Evolutionary conservation across 2,329 filamentous ascomycete genomes (phyloP).

Genomic region (Neobulgaria alba): DNA sequence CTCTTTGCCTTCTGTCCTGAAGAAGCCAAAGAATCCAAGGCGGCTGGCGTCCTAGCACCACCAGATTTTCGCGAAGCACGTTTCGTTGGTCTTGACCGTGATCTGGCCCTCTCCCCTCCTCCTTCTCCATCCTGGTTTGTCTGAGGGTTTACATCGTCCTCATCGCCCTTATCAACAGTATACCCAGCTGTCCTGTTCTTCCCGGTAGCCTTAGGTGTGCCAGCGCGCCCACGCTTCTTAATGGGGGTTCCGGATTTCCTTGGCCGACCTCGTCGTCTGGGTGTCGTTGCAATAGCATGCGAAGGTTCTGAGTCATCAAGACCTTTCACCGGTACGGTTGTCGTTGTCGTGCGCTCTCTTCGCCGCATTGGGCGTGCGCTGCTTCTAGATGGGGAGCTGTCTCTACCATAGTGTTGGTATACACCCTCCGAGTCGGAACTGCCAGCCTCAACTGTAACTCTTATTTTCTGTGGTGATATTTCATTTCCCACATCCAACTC

Average conservation of each 20-base stretch:
- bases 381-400: slow-evolving; percentile 14
- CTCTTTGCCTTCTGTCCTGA: slow-evolving; percentile 17
- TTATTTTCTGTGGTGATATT: slow-evolving; percentile 29
- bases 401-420: slow-evolving; percentile 11
- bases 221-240: slow-evolving; percentile 18
- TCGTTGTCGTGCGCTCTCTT: slow-evolving; percentile 26
- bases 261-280: slow-evolving; percentile 33
- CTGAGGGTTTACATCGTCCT: slow-evolving; percentile 18
- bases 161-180: slow-evolving; percentile 21
- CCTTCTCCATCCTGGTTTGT: slow-evolving; percentile 18
- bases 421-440: slow-evolving; percentile 21
- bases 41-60: slow-evolving; percentile 7
- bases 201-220: slow-evolving; percentile 18
- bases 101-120: slow-evolving; percentile 19
- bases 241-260: slow-evolving; percentile 34
- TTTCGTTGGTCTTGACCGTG: slow-evolving; percentile 23
- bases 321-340: slow-evolving; percentile 27
- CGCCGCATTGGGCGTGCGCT: slow-evolving; percentile 14
- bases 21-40: slow-evolving; percentile 6
- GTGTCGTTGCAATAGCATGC: slow-evolving; percentile 29
- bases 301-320: slow-evolving; percentile 25
- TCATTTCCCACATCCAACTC: slow-evolving; percentile 28
- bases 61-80: slow-evolving; percentile 13
- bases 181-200: slow-evolving; percentile 14
- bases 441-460: slow-evolving; percentile 29